Evolutionary conservation across 2,329 filamentous ascomycete species (phyloP), one percentile per base, ranked within the genome.

Genomic region (Aspergillus sp.): DNA sequence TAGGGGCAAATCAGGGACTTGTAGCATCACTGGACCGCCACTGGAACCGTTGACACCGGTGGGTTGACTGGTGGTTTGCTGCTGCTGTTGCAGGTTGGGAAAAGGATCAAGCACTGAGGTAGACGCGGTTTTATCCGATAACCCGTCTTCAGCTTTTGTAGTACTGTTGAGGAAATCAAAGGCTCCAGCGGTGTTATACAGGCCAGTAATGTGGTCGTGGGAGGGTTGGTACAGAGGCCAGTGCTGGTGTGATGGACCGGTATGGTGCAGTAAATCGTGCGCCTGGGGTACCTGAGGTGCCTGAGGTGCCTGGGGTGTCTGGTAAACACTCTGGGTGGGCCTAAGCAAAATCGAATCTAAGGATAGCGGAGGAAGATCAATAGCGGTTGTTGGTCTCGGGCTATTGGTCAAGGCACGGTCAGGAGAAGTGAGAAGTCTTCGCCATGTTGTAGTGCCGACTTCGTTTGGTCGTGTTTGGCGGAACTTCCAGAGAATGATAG

Each of bases 401-500:
- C 76, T 78, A 46, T 74, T 76, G 7, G 70, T 73, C 4, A 68
- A 61, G 31, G 64, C 72, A 12, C 73, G 70, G 35, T 72, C 70
- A 0, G 75, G 68, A 1, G 73, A 73, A 25, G 74, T 70, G 23
- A 76, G 69, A 25, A 81, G 61, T 46, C 69, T 73, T 57, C 75
- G 71, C 78, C 78, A 81, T 14, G 74, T 77, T 2, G 78, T 79
- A 2, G 72, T 76, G 31, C 76, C 77, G 23, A 73, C 72, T 56
- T 77, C 71, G 6, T 69, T 69, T 15, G 68, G 66, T 6, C 68
- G 65, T n/a, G 76, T 76, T 62, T 78, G 73, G 6, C 74, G 74
- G 64, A 81, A 81, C 52, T 75, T 77, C 78, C 78, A 81, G 17
- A 78, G 68, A 14, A 81, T 58, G 45, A 80, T 71, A 2, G 76